phyloP scores from a whole-genome alignment of 2,329 filamentous ascomycete species.

The Xylariaceae sp. region DNA sequence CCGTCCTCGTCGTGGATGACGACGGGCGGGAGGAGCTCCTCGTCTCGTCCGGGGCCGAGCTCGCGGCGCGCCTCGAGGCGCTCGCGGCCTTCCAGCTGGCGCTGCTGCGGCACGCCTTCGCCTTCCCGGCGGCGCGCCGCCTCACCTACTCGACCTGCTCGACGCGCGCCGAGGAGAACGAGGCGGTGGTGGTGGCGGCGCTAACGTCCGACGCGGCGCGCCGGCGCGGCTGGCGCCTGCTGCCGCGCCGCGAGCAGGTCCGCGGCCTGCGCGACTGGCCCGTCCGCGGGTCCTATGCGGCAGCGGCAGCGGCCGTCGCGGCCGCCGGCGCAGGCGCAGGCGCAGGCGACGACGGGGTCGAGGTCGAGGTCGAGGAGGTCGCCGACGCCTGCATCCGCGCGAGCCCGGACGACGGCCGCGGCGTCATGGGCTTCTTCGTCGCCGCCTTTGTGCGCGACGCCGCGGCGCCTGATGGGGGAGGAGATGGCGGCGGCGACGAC shows the following conservation, averaged over 20 bases:
- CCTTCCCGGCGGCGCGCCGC: constrained; percentile 64
- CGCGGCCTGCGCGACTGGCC: constrained; percentile 69
- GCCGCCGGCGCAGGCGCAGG: too few species aligned
- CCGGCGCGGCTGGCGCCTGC: constrained; percentile 67
- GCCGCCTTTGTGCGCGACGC: constrained; percentile 68
- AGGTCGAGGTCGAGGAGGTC: constrained; percentile 42
- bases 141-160: constrained; percentile 96
- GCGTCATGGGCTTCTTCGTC: constrained; percentile 94
- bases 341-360: too few species aligned
- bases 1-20: constrained; percentile 37
- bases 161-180: constrained; percentile 79
- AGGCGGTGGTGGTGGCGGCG: constrained; percentile 69
- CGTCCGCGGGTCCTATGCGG: constrained; percentile 50
- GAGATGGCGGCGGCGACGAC: constrained; percentile 7
- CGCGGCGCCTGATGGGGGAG: background rate
- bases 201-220: constrained; percentile 60
- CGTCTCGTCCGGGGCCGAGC: constrained; percentile 44
- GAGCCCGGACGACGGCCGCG: constrained; percentile 70
- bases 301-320: too few species aligned
- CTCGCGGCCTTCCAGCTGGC: constrained; percentile 74
- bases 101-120: constrained; percentile 76
- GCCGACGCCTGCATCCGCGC: constrained; percentile 75
- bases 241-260: constrained; percentile 65
- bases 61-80: constrained; percentile 10
- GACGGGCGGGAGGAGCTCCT: constrained; percentile 49